Conservation (phyloP, 345 rosid genomes). For the Anastatica hierochuntica region DNA sequence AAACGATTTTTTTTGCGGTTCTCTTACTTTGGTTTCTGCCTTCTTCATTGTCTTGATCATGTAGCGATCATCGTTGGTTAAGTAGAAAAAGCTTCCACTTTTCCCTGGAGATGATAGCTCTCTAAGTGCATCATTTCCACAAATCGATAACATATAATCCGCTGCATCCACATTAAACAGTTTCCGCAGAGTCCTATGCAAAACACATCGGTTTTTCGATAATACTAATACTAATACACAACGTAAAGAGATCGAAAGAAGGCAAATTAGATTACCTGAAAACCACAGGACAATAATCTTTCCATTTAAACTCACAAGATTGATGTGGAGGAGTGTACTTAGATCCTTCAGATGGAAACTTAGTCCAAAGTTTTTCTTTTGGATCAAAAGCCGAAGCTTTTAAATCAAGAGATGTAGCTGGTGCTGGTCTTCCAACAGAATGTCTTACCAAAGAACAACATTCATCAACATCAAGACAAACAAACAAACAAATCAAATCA, state of each 20-base stretch:
- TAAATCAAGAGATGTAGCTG: slow-evolving; percentile 73
- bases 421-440: slow-evolving; percentile 91
- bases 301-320: slow-evolving; percentile 89
- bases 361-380: slow-evolving; percentile 92
- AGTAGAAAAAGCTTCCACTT: slow-evolving; percentile 94
- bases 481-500: background rate
- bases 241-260: background rate
- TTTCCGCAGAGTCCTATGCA: slow-evolving; percentile 74
- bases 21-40: slow-evolving; percentile 79
- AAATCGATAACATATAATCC: slow-evolving; percentile 92
- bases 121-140: slow-evolving; percentile 91
- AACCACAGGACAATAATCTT: slow-evolving; percentile 94
- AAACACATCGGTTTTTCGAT: background rate
- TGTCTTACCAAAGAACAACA: slow-evolving; percentile 35
- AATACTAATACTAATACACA: background rate
- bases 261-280: slow-evolving; percentile 48
- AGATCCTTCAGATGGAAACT: slow-evolving; percentile 87
- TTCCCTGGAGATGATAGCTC: slow-evolving; percentile 98
- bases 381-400: slow-evolving; percentile 93
- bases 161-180: slow-evolving; percentile 88
- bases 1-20: too few relatives aligned
- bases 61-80: slow-evolving; percentile 85
- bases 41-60: slow-evolving; percentile 98
- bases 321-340: slow-evolving; percentile 94
- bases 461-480: background rate